Evolutionary conservation across 345 rosid species (phyloP), one percentile per base, ranked within the genome.

Genomic region (Punica granatum): DNA sequence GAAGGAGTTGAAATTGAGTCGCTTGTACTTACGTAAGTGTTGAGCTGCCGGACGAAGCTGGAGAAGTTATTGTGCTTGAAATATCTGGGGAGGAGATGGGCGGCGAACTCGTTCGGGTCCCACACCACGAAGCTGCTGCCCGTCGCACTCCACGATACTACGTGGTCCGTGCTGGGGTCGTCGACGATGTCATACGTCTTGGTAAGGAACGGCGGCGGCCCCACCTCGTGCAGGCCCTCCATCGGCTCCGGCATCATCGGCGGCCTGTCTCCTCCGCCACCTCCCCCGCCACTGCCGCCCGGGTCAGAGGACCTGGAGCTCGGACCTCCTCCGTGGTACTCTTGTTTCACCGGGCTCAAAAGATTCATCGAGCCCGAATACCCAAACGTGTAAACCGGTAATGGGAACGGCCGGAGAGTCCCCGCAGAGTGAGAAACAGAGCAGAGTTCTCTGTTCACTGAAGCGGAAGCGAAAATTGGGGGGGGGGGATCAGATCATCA

Each of bases 41-140:
- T 90, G 36, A 92, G 85, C 69, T 92, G 97, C 68, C 97, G 82
- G 72, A 92, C 89, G 70, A 92, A 92, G 73, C 97, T 90, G 48
- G 96, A 90, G 83, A 88, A 92, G 71, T 92, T 92, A 73, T 84
- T 92, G 81, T 92, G 98, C 85, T 92, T 92, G 87, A 92, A 92
- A 77, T 74, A 83, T 10, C 80, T 72, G 35, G 92, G 98, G 60
- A 92, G 93, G 48, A 90, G 86, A 67, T 60, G 56, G 6, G 82
- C 70, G 32, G 96, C 82, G 77, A 92, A 84, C 43, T 81, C 79
- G 59, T 87, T 77, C 56, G 93, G 90, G 64, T 92, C 88, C 92
- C 92, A 87, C 0, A 92, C 93, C 21, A 88, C 86, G 67, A 92
- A 92, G 79, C 93, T 90, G 56, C 63, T 74, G 28, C 85, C 89